phyloP scores from a whole-genome alignment of 2,329 filamentous ascomycete species.

The Zymoseptoria brevis region DNA sequence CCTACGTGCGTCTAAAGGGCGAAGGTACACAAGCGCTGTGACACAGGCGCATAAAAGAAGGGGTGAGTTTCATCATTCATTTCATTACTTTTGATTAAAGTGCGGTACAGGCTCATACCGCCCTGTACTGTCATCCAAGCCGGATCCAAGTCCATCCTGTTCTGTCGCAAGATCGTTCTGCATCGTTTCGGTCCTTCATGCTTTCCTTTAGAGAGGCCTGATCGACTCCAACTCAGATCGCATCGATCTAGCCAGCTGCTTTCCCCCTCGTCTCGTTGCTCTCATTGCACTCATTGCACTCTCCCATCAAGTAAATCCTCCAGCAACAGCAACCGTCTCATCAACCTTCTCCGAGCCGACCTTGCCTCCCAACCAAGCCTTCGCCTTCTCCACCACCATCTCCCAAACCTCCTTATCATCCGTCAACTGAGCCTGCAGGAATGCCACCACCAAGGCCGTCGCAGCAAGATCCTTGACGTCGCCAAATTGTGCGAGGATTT shows the following conservation, averaged over 20 bases:
- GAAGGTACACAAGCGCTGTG: background rate
- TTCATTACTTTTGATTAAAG: background rate
- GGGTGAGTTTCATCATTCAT: background rate
- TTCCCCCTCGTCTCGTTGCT: too few species aligned
- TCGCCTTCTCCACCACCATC: constrained; percentile 55
- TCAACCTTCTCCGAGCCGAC: constrained; percentile 1
- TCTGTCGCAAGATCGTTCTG: background rate
- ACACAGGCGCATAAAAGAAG: background rate
- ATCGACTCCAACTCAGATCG: too few species aligned
- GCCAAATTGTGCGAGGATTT: constrained; percentile 4
- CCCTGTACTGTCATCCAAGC: background rate
- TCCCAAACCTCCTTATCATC: constrained; percentile 53
- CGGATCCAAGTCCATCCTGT: background rate
- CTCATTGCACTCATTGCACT: background rate
- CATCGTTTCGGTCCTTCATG: background rate
- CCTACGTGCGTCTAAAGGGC: too few species aligned
- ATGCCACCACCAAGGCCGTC: constrained; percentile 42
- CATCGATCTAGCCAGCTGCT: too few species aligned
- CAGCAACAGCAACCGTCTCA: background rate
- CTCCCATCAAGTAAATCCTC: background rate
- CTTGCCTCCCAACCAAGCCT: constrained; percentile 17
- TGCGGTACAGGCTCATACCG: background rate
- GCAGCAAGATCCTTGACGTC: constrained; percentile 18
- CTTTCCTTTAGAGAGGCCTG: background rate
- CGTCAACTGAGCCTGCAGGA: constrained; percentile 40